A percentile compares a stretch with the other conserved stretches of the same genome.
These are phyloP conservation scores for Mycena floridula DNA, from an alignment of 768 basidiomycete genomes.

Conservation along the genomic window DNA sequence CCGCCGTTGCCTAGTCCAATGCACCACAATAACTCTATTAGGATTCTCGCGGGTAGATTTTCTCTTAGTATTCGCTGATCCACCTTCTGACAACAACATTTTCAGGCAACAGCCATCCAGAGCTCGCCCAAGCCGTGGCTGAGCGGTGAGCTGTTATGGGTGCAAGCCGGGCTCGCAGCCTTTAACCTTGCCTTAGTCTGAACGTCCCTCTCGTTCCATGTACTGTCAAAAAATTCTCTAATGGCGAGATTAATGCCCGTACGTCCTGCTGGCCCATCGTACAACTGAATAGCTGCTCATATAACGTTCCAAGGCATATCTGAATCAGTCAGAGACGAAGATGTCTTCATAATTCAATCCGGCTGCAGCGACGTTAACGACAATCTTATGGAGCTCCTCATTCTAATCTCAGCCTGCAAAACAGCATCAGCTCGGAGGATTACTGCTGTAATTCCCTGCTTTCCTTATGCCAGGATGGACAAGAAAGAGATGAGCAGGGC, in stretches of 20 bases:
- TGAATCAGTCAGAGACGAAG: constrained; percentile 95
- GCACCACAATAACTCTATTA: constrained; percentile 79
- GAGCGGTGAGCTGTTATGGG: constrained; percentile 84
- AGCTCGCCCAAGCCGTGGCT: constrained; percentile 92
- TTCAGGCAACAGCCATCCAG: constrained; percentile 94
- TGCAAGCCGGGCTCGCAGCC: constrained; percentile 24
- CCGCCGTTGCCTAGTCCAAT: no score
- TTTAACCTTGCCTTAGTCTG: constrained; percentile 61
- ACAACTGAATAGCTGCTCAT: no score
- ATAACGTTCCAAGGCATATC: no score
- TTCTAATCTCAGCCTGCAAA: constrained; percentile 97
- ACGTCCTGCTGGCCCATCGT: no score
- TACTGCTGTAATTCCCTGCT: constrained; percentile 97
- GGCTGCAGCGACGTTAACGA: constrained; percentile 89
- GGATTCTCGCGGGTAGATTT: constrained; percentile 63
- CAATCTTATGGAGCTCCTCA: constrained; percentile 96
- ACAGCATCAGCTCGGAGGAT: constrained; percentile 93
- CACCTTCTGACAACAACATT: constrained; percentile 11
- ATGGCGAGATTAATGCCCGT: constrained; percentile 95
- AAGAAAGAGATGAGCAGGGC: constrained; percentile 96
- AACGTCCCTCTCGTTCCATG: constrained; percentile 81
- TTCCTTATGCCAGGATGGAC: constrained; percentile 95
- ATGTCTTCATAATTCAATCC: constrained; percentile 97
- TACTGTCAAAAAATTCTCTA: constrained; percentile 87
- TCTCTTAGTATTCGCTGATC: not conserved